These are phyloP conservation scores for Xanthoconium separans DNA, from an alignment of 1,284 basidiomycete species.

Conservation along the genomic window DNA sequence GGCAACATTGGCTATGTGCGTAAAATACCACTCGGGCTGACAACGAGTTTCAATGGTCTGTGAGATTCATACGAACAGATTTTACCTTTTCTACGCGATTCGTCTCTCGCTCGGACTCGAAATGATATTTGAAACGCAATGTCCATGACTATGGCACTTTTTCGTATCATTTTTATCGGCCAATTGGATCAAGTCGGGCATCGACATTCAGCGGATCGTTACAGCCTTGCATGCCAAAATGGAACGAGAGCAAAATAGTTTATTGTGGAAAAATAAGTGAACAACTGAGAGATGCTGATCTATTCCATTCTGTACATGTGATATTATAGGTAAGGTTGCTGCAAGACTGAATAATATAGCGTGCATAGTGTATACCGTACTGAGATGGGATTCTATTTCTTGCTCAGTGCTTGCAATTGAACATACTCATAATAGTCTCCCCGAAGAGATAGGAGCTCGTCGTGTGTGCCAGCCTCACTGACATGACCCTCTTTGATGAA, in stretches of 20 bases:
- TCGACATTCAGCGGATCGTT: too few species aligned
- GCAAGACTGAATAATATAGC: too few species aligned
- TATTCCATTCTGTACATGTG: too few species aligned
- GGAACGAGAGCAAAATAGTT: too few species aligned
- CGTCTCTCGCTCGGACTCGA: slow-evolving; percentile 83
- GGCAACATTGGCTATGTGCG: slow-evolving; percentile 81
- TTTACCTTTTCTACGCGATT: slow-evolving; percentile 88
- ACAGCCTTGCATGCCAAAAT: too few species aligned
- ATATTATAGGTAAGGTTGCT: too few species aligned
- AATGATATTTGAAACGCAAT: slow-evolving; percentile 93
- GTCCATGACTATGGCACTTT: too few species aligned
- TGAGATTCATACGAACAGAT: not conserved
- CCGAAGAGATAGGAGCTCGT: slow-evolving; percentile 69
- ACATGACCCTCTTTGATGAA: slow-evolving; percentile 91
- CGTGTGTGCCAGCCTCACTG: slow-evolving; percentile 86
- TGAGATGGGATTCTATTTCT: slow-evolving; percentile 33
- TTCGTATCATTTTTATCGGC: slow-evolving; percentile 3
- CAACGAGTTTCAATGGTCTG: not conserved
- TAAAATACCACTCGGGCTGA: slow-evolving; percentile 97
- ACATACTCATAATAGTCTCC: slow-evolving; percentile 90
- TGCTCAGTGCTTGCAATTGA: slow-evolving; percentile 76
- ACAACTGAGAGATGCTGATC: too few species aligned
- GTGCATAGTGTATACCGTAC: not conserved
- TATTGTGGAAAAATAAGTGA: too few species aligned
- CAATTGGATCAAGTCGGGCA: too few species aligned